These are phyloP conservation scores for Pseudopyrenochaeta lycopersici DNA, from an alignment of 2,329 filamentous ascomycete genomes.

Conservation along the genomic window DNA sequence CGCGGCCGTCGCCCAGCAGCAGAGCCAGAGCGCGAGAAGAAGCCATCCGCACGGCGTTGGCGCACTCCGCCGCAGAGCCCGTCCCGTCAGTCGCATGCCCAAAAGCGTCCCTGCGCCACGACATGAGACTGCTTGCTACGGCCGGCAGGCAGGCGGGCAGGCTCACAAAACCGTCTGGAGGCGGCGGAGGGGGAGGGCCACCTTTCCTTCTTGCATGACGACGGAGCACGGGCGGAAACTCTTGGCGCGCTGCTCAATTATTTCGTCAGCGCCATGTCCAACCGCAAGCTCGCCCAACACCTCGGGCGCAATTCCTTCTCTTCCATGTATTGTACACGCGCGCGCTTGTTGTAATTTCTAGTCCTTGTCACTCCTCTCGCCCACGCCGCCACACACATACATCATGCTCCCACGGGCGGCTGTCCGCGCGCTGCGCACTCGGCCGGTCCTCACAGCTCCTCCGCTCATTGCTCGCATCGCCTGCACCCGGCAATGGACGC, in stretches of 20 bases:
- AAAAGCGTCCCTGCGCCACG: slow-evolving; percentile 33
- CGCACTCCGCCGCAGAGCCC: slow-evolving; percentile 38
- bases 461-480: slow-evolving; percentile 36
- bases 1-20: slow-evolving; percentile 43
- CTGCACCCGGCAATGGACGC: slow-evolving; percentile 38
- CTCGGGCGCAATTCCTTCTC: slow-evolving; percentile 8
- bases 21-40: slow-evolving; percentile 46
- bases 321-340: slow-evolving; percentile 18
- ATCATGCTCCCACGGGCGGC: slow-evolving; percentile 49
- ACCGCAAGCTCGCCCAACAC: neutral
- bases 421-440: slow-evolving; percentile 41
- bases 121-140: slow-evolving; percentile 41
- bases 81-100: slow-evolving; percentile 50
- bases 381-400: neutral
- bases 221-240: neutral
- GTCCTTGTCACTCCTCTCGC: neutral
- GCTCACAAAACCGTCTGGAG: too few species aligned
- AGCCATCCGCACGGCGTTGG: slow-evolving; percentile 31
- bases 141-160: too few species aligned
- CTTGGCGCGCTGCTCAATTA: slow-evolving; percentile 5
- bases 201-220: too few species aligned
- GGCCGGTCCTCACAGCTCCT: slow-evolving; percentile 35
- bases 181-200: slow-evolving; percentile 3
- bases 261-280: slow-evolving; percentile 5
- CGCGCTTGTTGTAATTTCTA: slow-evolving; percentile 28